These are phyloP conservation scores for Zhuliangozyma blackwelliae DNA, from an alignment of 1,139 yeast genomes.

Conservation along the genomic window DNA sequence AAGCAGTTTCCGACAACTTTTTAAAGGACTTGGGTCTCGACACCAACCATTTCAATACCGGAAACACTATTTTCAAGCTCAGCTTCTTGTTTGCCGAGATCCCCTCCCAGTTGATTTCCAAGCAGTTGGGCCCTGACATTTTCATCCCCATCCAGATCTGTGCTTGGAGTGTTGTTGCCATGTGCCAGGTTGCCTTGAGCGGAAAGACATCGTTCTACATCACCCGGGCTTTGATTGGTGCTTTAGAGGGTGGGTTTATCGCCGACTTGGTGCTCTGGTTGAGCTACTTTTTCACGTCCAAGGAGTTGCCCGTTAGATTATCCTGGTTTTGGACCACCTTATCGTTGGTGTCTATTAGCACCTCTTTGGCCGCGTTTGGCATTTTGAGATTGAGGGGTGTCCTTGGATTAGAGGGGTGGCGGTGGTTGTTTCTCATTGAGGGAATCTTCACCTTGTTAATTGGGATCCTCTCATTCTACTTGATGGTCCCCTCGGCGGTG, in stretches of 20 bases:
- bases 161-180: constrained; percentile 28
- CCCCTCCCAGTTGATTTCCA: constrained; percentile 31
- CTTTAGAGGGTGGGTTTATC: constrained; percentile 29
- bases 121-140: constrained; percentile 28
- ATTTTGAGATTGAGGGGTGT: constrained; percentile 23
- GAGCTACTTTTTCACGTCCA: constrained; percentile 23
- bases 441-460: constrained; percentile 53
- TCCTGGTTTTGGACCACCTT: constrained; percentile 16
- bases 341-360: constrained; percentile 23
- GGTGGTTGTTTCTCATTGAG: constrained; percentile 63
- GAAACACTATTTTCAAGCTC: constrained; percentile 26
- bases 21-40: constrained; percentile 23
- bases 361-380: constrained; percentile 38
- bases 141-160: constrained; percentile 31
- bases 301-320: constrained; percentile 24
- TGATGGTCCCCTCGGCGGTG: constrained; percentile 58
- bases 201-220: constrained; percentile 22
- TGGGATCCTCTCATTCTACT: constrained; percentile 49
- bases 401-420: constrained; percentile 48
- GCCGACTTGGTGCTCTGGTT: constrained; percentile 28
- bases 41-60: constrained; percentile 29
- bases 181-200: constrained; percentile 22
- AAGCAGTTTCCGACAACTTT: constrained; percentile 30
- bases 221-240: constrained; percentile 26
- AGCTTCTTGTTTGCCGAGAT: constrained; percentile 28